Evolutionary conservation across 495 filamentous ascomycete genomes (phyloP).

Genomic region (Daldinia concentrica): DNA sequence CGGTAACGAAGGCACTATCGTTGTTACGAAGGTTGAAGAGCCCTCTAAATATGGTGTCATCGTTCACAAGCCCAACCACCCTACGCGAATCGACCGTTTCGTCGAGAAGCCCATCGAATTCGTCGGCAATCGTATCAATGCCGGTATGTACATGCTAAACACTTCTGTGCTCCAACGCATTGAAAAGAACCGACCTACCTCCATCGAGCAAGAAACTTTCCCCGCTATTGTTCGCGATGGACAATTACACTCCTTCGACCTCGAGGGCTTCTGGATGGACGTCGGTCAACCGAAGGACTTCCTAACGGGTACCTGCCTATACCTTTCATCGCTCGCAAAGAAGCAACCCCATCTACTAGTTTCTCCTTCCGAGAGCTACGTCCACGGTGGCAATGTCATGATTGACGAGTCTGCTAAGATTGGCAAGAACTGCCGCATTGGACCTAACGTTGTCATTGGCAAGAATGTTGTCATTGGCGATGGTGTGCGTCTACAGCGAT

Average conservation of each 20-base stretch:
- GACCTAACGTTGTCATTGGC: constrained; percentile 96
- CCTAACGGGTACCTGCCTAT: constrained; percentile 94
- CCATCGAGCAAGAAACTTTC: constrained; percentile 99
- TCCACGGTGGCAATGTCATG: constrained; percentile 95
- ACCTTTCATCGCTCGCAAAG: constrained; percentile 92
- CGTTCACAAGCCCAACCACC: constrained; percentile 94
- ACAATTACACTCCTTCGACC: constrained; percentile 94
- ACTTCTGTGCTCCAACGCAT: constrained; percentile 89
- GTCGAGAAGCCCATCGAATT: constrained; percentile 99
- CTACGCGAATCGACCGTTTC: constrained; percentile 96
- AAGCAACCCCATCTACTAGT: constrained; percentile 88
- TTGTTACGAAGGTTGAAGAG: constrained; percentile 99
- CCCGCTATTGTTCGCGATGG: constrained; percentile 91
- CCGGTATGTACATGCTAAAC: constrained; percentile 98
- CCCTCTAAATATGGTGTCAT: constrained; percentile 99
- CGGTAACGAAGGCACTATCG: constrained; percentile 96
- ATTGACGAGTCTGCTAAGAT: constrained; percentile 96
- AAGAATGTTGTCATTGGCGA: constrained; percentile 95
- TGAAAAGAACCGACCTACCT: constrained; percentile 89
- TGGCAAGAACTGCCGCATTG: constrained; percentile 98
- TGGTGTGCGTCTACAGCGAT: constrained; percentile 93
- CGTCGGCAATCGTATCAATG: constrained; percentile 99
- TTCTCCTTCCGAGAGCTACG: constrained; percentile 77
- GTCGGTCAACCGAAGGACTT: constrained; percentile 99
- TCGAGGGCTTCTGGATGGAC: constrained; percentile 99